Conservation (phyloP, 345 rosid species). For the Ailanthus altissimus region DNA sequence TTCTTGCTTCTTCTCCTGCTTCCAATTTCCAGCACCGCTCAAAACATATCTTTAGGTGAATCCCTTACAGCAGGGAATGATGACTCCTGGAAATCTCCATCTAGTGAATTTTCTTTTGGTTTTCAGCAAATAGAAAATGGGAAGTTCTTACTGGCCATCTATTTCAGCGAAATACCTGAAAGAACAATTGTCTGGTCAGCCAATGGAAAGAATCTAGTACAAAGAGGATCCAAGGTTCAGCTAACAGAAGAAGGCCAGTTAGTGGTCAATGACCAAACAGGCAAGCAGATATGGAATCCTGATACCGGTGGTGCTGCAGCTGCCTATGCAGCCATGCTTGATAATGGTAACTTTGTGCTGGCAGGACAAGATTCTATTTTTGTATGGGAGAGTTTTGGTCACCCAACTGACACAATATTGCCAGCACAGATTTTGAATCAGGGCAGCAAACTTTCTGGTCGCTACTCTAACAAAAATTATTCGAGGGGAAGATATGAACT, state of each 20-base stretch:
- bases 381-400: constrained; percentile 51
- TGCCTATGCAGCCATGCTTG: constrained; percentile 49
- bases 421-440: constrained; percentile 42
- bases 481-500: constrained; percentile 42
- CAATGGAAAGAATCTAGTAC: constrained; percentile 29
- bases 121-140: constrained; percentile 28
- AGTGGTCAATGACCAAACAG: constrained; percentile 38
- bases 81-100: constrained; percentile 40
- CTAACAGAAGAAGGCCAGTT: constrained; percentile 38
- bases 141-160: constrained; percentile 39
- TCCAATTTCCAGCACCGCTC: constrained; percentile 27
- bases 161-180: constrained; percentile 43
- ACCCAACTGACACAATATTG: constrained; percentile 58
- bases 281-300: constrained; percentile 34
- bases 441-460: constrained; percentile 26
- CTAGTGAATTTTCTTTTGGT: constrained; percentile 58
- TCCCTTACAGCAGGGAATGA: constrained; percentile 28
- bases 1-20: constrained; percentile 23
- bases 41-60: constrained; percentile 32
- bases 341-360: constrained; percentile 54
- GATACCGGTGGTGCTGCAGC: constrained; percentile 15
- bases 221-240: constrained; percentile 40
- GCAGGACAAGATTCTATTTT: neutral
- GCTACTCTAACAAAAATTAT: constrained; percentile 31
- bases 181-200: constrained; percentile 58